phyloP scores from a whole-genome alignment of 1,139 yeast species.

The Nakaseomyces uthaithaninus region DNA sequence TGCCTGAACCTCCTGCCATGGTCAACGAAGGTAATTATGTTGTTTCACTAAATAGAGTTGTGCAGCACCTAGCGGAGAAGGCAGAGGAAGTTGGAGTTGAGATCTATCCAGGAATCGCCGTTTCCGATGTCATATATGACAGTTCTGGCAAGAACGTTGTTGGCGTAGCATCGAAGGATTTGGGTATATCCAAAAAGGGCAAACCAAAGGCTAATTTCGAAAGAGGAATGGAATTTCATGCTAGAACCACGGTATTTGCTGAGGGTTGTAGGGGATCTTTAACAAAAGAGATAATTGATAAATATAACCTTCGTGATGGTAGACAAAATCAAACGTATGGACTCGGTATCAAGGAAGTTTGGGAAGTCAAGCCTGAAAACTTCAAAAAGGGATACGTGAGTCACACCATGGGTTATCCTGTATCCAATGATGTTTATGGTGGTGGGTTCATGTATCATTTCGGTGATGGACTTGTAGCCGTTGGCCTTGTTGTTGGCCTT shows the following conservation, averaged over 20 bases:
- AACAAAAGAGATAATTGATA: conserved; percentile 63
- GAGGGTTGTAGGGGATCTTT: conserved; percentile 98
- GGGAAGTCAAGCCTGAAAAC: conserved; percentile 88
- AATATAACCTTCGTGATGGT: conserved; percentile 54
- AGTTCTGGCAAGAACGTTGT: conserved; percentile 49
- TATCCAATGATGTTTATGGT: conserved; percentile 67
- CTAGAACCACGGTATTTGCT: conserved; percentile 78
- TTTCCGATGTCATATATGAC: conserved; percentile 67
- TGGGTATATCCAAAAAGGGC: conserved; percentile 73
- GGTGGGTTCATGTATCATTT: conserved; percentile 97
- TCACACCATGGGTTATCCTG: conserved; percentile 87
- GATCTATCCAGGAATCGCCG: conserved; percentile 84
- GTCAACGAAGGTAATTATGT: conserved; percentile 75
- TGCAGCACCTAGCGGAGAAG: conserved; percentile 70
- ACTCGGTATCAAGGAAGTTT: conserved; percentile 87
- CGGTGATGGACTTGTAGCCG: conserved; percentile 83
- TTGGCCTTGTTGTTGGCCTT: conserved; percentile 85
- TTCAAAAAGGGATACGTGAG: conserved; percentile 76
- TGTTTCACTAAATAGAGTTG: conserved; percentile 74
- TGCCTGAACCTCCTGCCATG: conserved; percentile 95
- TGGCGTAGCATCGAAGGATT: conserved; percentile 91
- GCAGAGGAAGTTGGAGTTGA: conserved; percentile 95
- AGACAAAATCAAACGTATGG: conserved; percentile 86
- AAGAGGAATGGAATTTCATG: conserved; percentile 94
- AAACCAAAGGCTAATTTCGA: conserved; percentile 74